A percentile compares a stretch with the other conserved stretches of the same genome.
Conservation (phyloP, 192 early-diverging fungal species). For the Phycomyces blakesleeanus region DNA sequence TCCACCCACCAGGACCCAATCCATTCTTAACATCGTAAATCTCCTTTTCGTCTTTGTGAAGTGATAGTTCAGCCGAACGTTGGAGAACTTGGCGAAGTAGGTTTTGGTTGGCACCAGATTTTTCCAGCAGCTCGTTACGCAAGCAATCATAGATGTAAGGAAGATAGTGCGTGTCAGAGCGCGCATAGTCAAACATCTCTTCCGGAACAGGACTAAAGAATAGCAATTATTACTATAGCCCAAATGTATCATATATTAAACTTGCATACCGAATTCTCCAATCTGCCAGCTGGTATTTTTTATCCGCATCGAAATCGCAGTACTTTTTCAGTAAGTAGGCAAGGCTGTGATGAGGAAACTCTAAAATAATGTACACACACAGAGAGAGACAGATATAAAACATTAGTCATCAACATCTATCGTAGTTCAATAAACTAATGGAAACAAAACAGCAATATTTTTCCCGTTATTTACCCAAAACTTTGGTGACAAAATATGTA, state of each 20-base stretch:
- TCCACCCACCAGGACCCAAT: slow-evolving; percentile 78
- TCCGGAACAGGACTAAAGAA: slow-evolving; percentile 72
- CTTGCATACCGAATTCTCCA: slow-evolving; percentile 82
- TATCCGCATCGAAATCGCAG: slow-evolving; percentile 81
- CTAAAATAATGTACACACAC: too few relatives aligned
- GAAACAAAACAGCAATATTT: neutral
- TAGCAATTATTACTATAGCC: neutral
- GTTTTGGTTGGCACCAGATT: slow-evolving; percentile 62
- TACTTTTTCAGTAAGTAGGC: slow-evolving; percentile 79
- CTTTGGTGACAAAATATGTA: slow-evolving; percentile 88
- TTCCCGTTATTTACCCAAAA: slow-evolving; percentile 48
- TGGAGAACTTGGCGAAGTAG: slow-evolving; percentile 58
- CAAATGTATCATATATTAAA: neutral
- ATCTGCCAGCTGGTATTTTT: slow-evolving; percentile 93
- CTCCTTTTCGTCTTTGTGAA: slow-evolving; percentile 76
- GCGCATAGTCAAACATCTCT: slow-evolving; percentile 92
- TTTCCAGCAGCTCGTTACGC: slow-evolving; percentile 74
- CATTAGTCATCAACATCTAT: too few relatives aligned
- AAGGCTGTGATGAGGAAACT: slow-evolving; percentile 73
- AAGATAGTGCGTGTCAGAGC: slow-evolving; percentile 94
- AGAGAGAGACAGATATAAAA: too few relatives aligned
- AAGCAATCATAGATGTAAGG: slow-evolving; percentile 93
- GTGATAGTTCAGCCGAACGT: slow-evolving; percentile 65
- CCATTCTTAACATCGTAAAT: slow-evolving; percentile 80
- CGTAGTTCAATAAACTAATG: neutral